These are phyloP conservation scores for Chrysopogon serrulatus DNA, from an alignment of 176 grass and related monocot species.

Conservation along the genomic window DNA sequence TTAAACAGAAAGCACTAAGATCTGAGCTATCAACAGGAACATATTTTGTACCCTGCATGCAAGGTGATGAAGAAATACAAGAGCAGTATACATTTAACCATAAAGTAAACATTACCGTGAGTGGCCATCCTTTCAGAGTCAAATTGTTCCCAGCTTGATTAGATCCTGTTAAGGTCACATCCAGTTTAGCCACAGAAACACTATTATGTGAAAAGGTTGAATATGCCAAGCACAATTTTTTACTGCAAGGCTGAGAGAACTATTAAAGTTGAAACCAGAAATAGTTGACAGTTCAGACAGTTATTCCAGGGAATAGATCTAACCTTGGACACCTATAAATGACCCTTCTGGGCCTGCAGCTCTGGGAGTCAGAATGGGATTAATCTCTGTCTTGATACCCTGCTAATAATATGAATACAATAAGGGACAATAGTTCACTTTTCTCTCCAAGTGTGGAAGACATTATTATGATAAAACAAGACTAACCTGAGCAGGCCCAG, in stretches of 20 bases:
- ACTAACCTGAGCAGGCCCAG: slow-evolving; percentile 76
- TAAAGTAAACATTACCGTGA: slow-evolving; percentile 66
- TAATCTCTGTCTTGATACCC: slow-evolving; percentile 93
- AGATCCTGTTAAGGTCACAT: slow-evolving; percentile 57
- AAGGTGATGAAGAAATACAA: slow-evolving; percentile 9
- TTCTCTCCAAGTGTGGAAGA: neutral
- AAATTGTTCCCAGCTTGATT: slow-evolving; percentile 95
- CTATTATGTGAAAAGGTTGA: neutral
- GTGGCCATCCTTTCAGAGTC: slow-evolving; percentile 99
- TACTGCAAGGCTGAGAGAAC: neutral
- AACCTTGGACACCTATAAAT: slow-evolving; percentile 85
- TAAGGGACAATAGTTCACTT: neutral
- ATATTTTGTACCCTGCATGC: neutral
- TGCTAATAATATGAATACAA: slow-evolving; percentile 41
- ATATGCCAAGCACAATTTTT: slow-evolving; percentile 12
- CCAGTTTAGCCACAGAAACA: slow-evolving; percentile 19
- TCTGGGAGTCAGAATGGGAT: slow-evolving; percentile 81
- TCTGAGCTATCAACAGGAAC: neutral
- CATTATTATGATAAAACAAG: slow-evolving; percentile 1
- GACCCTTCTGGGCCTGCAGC: slow-evolving; percentile 72
- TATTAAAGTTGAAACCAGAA: slow-evolving; percentile 6
- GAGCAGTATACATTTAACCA: neutral
- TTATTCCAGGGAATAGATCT: slow-evolving; percentile 9
- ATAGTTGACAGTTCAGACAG: neutral
- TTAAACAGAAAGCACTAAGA: neutral